These are phyloP conservation scores for Hanseniaspora nectarophila DNA, from an alignment of 805 yeast genomes.

Conservation along the genomic window DNA sequence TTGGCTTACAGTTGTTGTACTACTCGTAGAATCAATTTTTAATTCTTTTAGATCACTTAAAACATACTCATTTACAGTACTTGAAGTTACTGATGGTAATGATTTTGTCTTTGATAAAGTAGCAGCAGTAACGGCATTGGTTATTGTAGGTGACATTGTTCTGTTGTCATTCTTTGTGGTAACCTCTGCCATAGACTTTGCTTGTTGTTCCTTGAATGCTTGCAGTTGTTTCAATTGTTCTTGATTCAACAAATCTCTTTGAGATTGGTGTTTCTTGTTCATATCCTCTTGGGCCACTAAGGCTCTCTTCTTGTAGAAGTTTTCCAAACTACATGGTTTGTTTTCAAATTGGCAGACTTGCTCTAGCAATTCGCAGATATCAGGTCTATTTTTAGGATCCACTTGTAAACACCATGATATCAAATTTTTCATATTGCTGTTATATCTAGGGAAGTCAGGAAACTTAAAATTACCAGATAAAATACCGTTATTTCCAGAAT, in stretches of 20 bases:
- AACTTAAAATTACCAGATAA: constrained; percentile 43
- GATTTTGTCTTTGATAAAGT: not conserved
- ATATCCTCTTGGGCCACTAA: constrained; percentile 5
- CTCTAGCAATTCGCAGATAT: constrained; percentile 55
- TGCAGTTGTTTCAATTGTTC: constrained; percentile 5
- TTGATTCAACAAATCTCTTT: constrained; percentile 12
- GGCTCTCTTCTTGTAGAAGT: constrained; percentile 29
- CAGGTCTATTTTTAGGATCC: constrained; percentile 63
- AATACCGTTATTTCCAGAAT: constrained; percentile 51
- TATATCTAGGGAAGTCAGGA: constrained; percentile 46
- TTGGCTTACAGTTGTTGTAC: not conserved
- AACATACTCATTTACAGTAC: not conserved
- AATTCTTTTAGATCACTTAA: not conserved
- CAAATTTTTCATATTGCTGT: constrained; percentile 50
- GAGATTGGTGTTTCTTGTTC: constrained; percentile 10
- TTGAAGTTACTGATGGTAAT: not conserved
- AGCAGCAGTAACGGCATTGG: not conserved
- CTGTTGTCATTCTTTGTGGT: not conserved
- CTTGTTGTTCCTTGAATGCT: constrained; percentile 6
- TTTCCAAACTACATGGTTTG: constrained; percentile 32
- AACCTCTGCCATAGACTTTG: not conserved
- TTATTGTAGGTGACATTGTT: not conserved
- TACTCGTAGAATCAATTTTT: not conserved
- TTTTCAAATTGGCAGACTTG: constrained; percentile 55
- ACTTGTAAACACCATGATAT: constrained; percentile 50